Percentiles rank a stretch among this genome's conserved stretches.
Conservation (phyloP, 2,329 filamentous ascomycete species). For the Geoglossum cookeanum region DNA sequence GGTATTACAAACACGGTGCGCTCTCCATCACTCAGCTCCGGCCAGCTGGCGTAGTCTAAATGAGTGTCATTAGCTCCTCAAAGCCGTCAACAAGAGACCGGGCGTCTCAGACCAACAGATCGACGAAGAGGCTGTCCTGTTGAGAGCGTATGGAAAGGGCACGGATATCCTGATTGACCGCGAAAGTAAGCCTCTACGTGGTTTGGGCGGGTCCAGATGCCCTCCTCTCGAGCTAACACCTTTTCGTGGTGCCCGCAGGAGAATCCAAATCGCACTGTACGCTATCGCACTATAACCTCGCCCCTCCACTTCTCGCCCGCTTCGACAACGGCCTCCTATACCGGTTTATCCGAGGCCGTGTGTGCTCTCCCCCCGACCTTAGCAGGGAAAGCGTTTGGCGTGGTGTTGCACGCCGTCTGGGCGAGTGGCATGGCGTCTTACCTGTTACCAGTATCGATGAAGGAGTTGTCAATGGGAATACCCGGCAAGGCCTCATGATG, state of each 20-base stretch:
- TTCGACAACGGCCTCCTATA: constrained; percentile 96
- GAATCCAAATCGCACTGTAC: constrained; percentile 59
- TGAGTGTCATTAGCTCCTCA: constrained; percentile 31
- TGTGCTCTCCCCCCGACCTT: constrained; percentile 65
- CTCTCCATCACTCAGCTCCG: constrained; percentile 9
- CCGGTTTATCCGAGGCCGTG: constrained; percentile 65
- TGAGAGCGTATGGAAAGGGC: constrained; percentile 85
- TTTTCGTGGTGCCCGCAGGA: constrained; percentile 22
- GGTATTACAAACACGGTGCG: constrained; percentile 87
- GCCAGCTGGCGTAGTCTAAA: constrained; percentile 6
- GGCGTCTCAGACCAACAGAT: constrained; percentile 58
- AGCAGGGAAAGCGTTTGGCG: constrained; percentile 56
- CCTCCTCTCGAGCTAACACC: neutral
- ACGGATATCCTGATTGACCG: constrained; percentile 93
- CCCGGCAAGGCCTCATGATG: neutral
- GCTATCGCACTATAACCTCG: constrained; percentile 64
- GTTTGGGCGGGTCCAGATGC: constrained; percentile 17
- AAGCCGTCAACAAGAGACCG: constrained; percentile 49
- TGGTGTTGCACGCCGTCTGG: constrained; percentile 66
- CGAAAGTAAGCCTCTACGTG: constrained; percentile 44
- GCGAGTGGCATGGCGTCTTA: constrained; percentile 74
- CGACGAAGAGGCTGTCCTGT: constrained; percentile 67
- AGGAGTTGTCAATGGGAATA: neutral
- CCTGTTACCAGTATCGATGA: constrained; percentile 24
- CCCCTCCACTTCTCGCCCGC: constrained; percentile 70